Evolutionary conservation across 352 stramenopile genomes (phyloP), one percentile per base, ranked within the genome.

Genomic region (Phytophthora aleatoria): DNA sequence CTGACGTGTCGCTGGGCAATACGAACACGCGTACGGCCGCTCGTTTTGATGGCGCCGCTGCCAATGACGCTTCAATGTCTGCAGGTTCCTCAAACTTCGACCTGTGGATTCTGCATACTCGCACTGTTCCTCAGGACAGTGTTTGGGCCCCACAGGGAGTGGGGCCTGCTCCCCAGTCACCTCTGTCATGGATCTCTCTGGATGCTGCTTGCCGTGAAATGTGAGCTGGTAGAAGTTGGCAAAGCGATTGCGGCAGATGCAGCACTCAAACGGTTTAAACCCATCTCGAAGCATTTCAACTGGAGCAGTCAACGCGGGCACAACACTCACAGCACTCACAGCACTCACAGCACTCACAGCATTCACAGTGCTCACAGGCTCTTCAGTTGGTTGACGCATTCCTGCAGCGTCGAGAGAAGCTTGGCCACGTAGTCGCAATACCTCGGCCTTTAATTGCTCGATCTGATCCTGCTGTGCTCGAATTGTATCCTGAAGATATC

Each of bases 31-130:
- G 56, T 87, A 85, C n/a, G 81, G 81, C 2, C 81, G 73, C 1
- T 72, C 64, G 15, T 43, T 73, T 60, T 89, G 79, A 59, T 90
- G 81, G 1, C 79, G 73, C 6, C 81, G 81, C 55, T 89, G 81
- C 79, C 79, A 90, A 56, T 90, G 81, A n/a, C 81, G 81, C 55
- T 90, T 90, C 53, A 89, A 66, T 6, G 81, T 90, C 57, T 89
- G 81, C 28, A 90, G 61, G n/a, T 83, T 90, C 52, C 77, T 73
- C 56, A 90, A 73, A 39, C 79, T 83, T 67, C 67, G 73, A n/a
- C 67, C 77, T 11, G 57, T 69, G 5, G 67, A 52, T 45, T 79
- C 64, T 2, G 71, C 69, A 51, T 87, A 89, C 48, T 87, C 79
- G 28, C 81, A 91, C n/a, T 71, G 54, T 0, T 62, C 41, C 39